Base-by-base conservation (phyloP, 768 basidiomycete species). In the Pseudohyphozyma bogoriensis region DNA sequence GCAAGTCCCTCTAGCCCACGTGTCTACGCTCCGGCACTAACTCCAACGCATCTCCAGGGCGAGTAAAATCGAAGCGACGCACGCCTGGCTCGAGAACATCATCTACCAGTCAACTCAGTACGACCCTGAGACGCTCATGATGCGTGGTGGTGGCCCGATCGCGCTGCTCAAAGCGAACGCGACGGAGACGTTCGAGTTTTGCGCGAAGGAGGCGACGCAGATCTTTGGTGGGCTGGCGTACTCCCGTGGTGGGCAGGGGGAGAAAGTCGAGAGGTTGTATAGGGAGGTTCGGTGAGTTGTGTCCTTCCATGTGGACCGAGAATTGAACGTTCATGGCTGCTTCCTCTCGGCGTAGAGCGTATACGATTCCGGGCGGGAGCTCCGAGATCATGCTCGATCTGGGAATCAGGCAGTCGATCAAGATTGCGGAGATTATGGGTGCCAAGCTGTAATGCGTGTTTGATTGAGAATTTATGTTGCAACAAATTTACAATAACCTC, bases 61-160 rank as follows among this genome's bases (percentile, higher is more conserved):
- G 1, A 33, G 62, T 11, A 55, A 44, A 10, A 56, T 68, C 35
- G 68, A 71, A 32, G 40, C 62, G 0, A 64, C 65, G 49, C 70
- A 71, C 45, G 68, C 70, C 11, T 71, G 70, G 70, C 42, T 71
- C 37, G 70, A 71, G 55, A 51, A 28, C 20, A 31, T 69, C 31
- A 52, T 69, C 22, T 64, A 64, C 51, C 65, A 69, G 42, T 29
- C 54, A 0, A 59, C 50, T 4, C 13, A 9, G 15, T 24, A 35
- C 22, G 20, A 35, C 24, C 33, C 32, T 22, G 36, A 32, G n/a
- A n/a, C 49, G 2, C 51, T 56, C 18, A 42, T 46, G 16, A 28
- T 54, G 22, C 44, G 51, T 29, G 62, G 67, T 3, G 68, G 68
- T n/a, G 70, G 70, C 3, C 57, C 56, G 15, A 69, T 64, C 8